Base-by-base conservation (phyloP, 2,329 filamentous ascomycete genomes). In the Clarireedia monteithiana region DNA sequence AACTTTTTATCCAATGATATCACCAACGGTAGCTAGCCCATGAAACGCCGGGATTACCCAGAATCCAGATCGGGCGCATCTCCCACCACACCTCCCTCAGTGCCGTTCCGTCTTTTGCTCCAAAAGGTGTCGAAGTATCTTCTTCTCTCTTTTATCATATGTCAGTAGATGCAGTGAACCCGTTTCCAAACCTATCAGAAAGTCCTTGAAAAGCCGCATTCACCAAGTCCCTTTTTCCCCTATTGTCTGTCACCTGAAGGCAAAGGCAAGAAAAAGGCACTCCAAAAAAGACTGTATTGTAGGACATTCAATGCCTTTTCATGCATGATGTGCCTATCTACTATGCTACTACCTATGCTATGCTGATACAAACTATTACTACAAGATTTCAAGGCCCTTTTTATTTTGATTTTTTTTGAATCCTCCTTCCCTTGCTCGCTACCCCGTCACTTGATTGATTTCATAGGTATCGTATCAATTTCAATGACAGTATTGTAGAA, bases 371-470 rank as follows among this genome's bases (percentile, higher is more conserved):
- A 42, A 40, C 48, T 54, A 59, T 30, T 61, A 52, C 58, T 60
- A 50, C 52, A 51, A 53, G 53, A 42, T 53, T 50, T 54, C 53
- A 60, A 57, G 48, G 44, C 57, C 52, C 60, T 57, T 57, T 58
- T 60, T 30, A 9, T 24, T 24, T 58, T 60, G 27, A 9, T 24
- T 24, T 27, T 50, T 50, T 60, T 46, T 52, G 57, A 60, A 60
- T 60, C 58, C 60, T 60, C 58, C 48, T 17, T 58, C 60, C 62
- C 60, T 64, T 64, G 58, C 64, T 66, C 58, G 62, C 65, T 50
- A 60, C 57, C 36, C 38, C 34, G 40, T 10, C 39, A 50, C 53
- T 53, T 46, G 42, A 38, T 58, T 55, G 36, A 20, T 49, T 55
- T 44, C 45, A 56, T 57, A 47, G 34, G 48, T 24, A 45, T 57